These are phyloP conservation scores for Puccinia novopanici DNA, from an alignment of 1,284 basidiomycete genomes.

Conservation along the genomic window DNA sequence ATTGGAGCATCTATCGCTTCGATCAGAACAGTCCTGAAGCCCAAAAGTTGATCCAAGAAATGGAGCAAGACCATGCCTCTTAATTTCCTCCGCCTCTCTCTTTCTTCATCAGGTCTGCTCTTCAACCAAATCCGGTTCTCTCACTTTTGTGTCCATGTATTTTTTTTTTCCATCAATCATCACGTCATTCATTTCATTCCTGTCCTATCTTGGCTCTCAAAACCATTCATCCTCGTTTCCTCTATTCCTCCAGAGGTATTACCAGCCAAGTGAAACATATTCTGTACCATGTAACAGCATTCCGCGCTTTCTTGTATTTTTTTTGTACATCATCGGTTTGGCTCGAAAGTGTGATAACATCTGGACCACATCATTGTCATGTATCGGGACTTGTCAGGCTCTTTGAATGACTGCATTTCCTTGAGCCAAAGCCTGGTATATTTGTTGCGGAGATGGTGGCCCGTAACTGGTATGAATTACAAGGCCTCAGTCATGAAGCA, in stretches of 20 bases:
- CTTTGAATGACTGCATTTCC: too few species aligned
- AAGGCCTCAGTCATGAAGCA: too few species aligned
- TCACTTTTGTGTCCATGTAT: not conserved
- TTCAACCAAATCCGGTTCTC: too few species aligned
- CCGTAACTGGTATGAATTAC: too few species aligned
- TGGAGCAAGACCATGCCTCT: not conserved
- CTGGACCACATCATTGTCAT: too few species aligned
- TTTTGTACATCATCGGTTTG: not conserved
- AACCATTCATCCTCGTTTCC: not conserved
- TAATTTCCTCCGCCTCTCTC: not conserved
- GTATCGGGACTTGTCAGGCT: too few species aligned
- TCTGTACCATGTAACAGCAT: too few species aligned
- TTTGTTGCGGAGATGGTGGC: too few species aligned
- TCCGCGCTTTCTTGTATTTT: too few species aligned
- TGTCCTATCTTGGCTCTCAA: not conserved
- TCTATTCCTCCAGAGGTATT: not conserved
- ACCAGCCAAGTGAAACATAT: too few species aligned
- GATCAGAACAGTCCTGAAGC: conserved; percentile 61
- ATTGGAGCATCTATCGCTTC: conserved; percentile 69
- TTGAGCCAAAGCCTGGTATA: too few species aligned
- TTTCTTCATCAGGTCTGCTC: not conserved
- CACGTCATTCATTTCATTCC: not conserved
- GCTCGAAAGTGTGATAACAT: not conserved
- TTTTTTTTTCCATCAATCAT: not conserved
- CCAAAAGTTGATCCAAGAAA: conserved; percentile 14